Percentiles rank a stretch among this genome's conserved stretches.
Conservation (phyloP, 345 rosid species). For the Hirschfeldia incana region DNA sequence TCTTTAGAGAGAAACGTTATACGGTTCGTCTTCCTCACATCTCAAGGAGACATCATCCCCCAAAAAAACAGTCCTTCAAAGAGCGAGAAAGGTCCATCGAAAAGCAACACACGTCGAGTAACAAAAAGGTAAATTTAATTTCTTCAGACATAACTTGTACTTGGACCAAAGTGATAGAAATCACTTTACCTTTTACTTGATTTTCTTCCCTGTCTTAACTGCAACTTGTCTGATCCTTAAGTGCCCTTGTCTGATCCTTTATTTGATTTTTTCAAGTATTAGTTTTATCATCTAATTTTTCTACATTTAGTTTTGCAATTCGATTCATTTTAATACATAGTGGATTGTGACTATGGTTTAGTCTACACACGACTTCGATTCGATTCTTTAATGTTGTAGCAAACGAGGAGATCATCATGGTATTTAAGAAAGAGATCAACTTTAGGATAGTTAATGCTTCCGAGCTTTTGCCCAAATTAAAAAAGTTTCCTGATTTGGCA, state of each 20-base stretch:
- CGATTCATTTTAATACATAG: background rate
- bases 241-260: conserved; percentile 1
- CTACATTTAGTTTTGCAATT: background rate
- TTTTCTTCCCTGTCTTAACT: conserved; percentile 7
- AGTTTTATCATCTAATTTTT: background rate
- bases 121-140: conserved; percentile 4
- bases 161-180: background rate
- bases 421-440: background rate
- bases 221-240: background rate
- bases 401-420: background rate
- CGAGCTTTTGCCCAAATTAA: background rate
- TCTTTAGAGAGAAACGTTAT: conserved; percentile 25
- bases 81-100: conserved; percentile 2
- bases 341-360: conserved; percentile 3
- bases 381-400: background rate
- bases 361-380: conserved; percentile 14
- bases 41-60: background rate
- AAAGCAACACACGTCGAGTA: conserved; percentile 12
- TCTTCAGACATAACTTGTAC: background rate
- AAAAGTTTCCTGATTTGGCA: background rate
- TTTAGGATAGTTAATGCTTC: background rate
- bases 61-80: background rate
- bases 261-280: background rate
- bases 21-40: conserved; percentile 24
- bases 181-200: background rate